A percentile compares a stretch with the other conserved stretches of the same genome.
Conservation (phyloP, 352 stramenopile species). For the Saprolegnia diclina region DNA sequence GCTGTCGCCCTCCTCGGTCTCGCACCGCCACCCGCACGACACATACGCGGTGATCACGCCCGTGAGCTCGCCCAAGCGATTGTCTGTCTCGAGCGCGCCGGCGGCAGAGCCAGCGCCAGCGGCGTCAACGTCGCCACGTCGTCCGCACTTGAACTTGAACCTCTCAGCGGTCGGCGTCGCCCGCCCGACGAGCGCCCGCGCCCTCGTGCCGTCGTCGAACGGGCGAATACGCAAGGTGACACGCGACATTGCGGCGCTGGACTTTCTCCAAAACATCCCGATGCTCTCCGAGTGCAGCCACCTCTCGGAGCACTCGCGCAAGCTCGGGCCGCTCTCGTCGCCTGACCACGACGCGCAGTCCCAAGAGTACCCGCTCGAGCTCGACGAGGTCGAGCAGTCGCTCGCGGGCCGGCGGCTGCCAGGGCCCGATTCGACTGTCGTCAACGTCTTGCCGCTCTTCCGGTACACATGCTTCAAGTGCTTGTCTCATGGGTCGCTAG, state of each 20-base stretch:
- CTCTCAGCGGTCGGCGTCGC: neutral
- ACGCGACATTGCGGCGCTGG: slow-evolving; percentile 79
- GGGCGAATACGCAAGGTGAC: slow-evolving; percentile 61
- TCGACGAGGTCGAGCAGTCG: slow-evolving; percentile 32
- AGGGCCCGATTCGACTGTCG: slow-evolving; percentile 57
- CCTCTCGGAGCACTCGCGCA: slow-evolving; percentile 2
- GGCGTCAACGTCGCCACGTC: neutral
- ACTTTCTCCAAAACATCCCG: slow-evolving; percentile 85
- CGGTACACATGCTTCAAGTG: slow-evolving; percentile 25
- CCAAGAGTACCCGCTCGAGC: neutral
- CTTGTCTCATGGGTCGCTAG: neutral
- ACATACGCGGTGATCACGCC: slow-evolving; percentile 26
- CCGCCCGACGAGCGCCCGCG: slow-evolving; percentile 29
- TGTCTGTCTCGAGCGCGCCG: neutral
- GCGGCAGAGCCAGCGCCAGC: neutral
- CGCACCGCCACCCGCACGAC: slow-evolving; percentile 13
- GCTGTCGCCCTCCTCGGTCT: neutral
- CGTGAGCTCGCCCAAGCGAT: slow-evolving; percentile 18
- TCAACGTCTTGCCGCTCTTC: slow-evolving; percentile 57
- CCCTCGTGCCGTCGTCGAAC: slow-evolving; percentile 48
- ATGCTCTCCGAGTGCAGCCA: slow-evolving; percentile 57
- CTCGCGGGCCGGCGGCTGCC: slow-evolving; percentile 61
- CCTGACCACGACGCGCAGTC: neutral
- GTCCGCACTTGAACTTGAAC: slow-evolving; percentile 20
- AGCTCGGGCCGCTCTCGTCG: slow-evolving; percentile 12